These are phyloP conservation scores for Saccharomycopsis crataegensis DNA, from an alignment of 1,139 yeast genomes.

Conservation along the genomic window DNA sequence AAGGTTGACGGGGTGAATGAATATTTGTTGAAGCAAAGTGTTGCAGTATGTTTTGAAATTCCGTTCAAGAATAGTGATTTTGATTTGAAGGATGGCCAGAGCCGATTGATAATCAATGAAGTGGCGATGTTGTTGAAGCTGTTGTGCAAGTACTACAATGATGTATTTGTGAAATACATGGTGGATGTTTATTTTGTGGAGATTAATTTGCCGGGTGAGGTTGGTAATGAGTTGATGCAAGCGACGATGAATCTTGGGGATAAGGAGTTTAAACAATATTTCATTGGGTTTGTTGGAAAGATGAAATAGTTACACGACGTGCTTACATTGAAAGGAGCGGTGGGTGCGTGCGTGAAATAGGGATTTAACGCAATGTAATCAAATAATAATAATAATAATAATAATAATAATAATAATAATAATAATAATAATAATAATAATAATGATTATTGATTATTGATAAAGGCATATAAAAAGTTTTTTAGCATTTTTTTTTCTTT, in stretches of 20 bases:
- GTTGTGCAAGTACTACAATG: constrained; percentile 35
- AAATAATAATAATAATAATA: no score
- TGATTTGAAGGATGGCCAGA: constrained; percentile 71
- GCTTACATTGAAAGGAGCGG: neutral
- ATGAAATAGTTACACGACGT: constrained; percentile 4
- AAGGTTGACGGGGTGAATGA: constrained; percentile 66
- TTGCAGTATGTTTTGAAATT: constrained; percentile 68
- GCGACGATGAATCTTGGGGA: constrained; percentile 46
- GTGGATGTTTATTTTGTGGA: constrained; percentile 45
- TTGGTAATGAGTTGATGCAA: constrained; percentile 50
- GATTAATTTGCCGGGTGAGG: constrained; percentile 52
- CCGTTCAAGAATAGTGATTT: constrained; percentile 65
- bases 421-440: no score
- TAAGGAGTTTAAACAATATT: constrained; percentile 59
- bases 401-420: no score
- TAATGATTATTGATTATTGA: no score
- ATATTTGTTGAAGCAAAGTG: constrained; percentile 59
- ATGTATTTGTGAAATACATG: constrained; percentile 41
- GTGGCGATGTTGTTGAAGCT: constrained; percentile 63
- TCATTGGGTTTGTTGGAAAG: constrained; percentile 36
- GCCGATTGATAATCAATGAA: constrained; percentile 67
- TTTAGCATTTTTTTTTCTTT: no score
- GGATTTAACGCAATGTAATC: no score
- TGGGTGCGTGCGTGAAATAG: no score
- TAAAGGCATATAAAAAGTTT: no score